A percentile compares a stretch with the other conserved stretches of the same genome.
Evolutionary conservation across 2,329 filamentous ascomycete genomes (phyloP).

Genomic region (Venturia pyrina): DNA sequence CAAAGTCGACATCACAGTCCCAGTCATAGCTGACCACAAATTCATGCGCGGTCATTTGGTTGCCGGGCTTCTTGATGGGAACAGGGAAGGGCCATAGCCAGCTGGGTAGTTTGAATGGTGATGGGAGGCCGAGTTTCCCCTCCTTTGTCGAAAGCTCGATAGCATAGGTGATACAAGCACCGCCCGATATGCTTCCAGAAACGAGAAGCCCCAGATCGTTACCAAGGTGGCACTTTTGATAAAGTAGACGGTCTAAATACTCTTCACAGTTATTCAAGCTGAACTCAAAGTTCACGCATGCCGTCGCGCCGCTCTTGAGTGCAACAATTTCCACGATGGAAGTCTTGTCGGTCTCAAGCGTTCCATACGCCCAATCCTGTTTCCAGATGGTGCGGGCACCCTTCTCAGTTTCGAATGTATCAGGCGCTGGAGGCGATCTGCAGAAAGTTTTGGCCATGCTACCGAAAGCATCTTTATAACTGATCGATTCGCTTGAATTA

Average conservation of each 20-base stretch:
- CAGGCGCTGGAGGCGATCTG: not conserved
- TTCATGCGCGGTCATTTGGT: not conserved
- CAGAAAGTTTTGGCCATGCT: not conserved
- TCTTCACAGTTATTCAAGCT: not conserved
- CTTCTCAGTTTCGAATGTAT: not conserved
- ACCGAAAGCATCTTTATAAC: not conserved
- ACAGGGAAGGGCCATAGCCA: not conserved
- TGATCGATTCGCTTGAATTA: not conserved
- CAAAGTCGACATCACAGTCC: not conserved
- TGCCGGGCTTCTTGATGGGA: not conserved
- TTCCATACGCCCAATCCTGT: not conserved
- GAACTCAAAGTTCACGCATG: not conserved
- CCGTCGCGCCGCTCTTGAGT: not conserved
- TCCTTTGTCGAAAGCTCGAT: not conserved
- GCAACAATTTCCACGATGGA: not conserved
- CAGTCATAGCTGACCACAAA: not conserved
- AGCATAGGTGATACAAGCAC: not conserved
- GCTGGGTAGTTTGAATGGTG: not conserved
- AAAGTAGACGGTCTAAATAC: not conserved
- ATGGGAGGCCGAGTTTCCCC: not conserved
- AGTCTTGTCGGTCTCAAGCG: not conserved
- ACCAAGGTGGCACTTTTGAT: not conserved
- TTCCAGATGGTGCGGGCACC: not conserved
- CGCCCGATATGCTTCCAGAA: not conserved
- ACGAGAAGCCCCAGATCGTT: not conserved